Evolutionary conservation across 106 monocot genomes (phyloP), one percentile per base, ranked within the genome.

Genomic region (Posidonia australis): DNA sequence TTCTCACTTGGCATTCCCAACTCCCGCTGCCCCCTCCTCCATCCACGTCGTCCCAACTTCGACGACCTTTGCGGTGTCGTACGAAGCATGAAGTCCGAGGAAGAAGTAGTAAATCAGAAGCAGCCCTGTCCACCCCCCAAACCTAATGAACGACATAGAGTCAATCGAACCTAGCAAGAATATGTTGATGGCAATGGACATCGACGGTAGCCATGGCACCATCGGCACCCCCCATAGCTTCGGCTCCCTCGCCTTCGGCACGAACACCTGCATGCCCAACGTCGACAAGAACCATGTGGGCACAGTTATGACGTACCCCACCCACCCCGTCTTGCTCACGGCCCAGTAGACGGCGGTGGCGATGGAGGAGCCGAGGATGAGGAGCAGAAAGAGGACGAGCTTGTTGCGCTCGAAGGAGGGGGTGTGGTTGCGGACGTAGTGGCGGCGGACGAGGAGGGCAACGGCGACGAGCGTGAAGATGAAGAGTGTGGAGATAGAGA

Each of bases 191-290:
- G 70, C 70, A 52, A 88, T 84, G 10, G 88, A 88, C 29, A 54
- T 48, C 20, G 88, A 84, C 65, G 88, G 88, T 52, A 88, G 69
- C 88, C 88, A 88, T 26, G 88, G 88, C 69, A 88, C 87, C 73
- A 83, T 23, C 13, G 87, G 87, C 70, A 88, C 87, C 1, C 87
- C 87, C 87, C 83, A 81, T 10, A 76, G 46, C 73, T 68, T 83
- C 19, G 87, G 83, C 29, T 9, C 19, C 67, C 87, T 77, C 44
- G 88, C 88, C 81, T 55, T 42, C 23, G 84, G 84, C 78, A 88
- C 84, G 10, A 68, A 14, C 4, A 48, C 43, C 17, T 51, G 51
- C 23, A 88, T 65, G 14, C 66, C 68, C 42, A 71, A 0, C 65
- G 88, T 88, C 22, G 81, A 44, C 27, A 65, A 16, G 53, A 84